These are phyloP conservation scores for Arthrobotrys megalospora DNA, from an alignment of 2,329 filamentous ascomycete genomes.

Conservation along the genomic window DNA sequence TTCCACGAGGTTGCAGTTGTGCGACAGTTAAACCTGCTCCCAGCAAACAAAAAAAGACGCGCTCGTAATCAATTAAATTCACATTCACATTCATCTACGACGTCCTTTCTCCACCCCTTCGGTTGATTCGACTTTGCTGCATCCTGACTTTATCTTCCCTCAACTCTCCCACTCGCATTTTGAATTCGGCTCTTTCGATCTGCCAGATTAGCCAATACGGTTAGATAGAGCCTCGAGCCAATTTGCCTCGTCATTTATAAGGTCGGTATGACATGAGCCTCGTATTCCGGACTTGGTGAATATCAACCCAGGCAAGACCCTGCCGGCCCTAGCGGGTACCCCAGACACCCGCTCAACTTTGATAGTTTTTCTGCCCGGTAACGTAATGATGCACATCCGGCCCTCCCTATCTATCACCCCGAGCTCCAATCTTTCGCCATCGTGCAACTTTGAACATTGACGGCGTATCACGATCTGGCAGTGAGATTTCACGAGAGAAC, in stretches of 20 bases:
- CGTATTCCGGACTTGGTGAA: slow-evolving; percentile 34
- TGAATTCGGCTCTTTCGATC: slow-evolving; percentile 18
- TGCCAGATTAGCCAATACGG: slow-evolving; percentile 41
- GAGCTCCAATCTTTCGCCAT: slow-evolving; percentile 24
- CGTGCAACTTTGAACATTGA: slow-evolving; percentile 21
- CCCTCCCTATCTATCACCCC: slow-evolving; percentile 24
- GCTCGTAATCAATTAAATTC: slow-evolving; percentile 15
- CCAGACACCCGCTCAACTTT: slow-evolving; percentile 36
- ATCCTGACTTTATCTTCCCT: slow-evolving; percentile 6
- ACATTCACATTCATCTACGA: slow-evolving; percentile 4
- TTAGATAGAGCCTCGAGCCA: slow-evolving; percentile 29
- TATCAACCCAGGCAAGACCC: slow-evolving; percentile 40
- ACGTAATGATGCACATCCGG: slow-evolving; percentile 48
- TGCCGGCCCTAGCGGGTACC: slow-evolving; percentile 41
- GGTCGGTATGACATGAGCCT: slow-evolving; percentile 45
- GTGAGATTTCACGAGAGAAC: not conserved
- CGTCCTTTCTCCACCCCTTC: slow-evolving; percentile 8
- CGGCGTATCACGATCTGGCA: not conserved
- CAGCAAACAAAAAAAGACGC: slow-evolving; percentile 35
- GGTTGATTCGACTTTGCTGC: slow-evolving; percentile 2
- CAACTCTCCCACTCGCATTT: slow-evolving; percentile 7
- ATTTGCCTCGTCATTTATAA: slow-evolving; percentile 38
- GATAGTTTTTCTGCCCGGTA: slow-evolving; percentile 48
- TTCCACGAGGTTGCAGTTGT: slow-evolving; percentile 50
- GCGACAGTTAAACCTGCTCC: slow-evolving; percentile 29